Percentiles rank a stretch among this genome's conserved stretches.
Conservation (phyloP, 345 rosid species). For the Aquilaria malaccensis region DNA sequence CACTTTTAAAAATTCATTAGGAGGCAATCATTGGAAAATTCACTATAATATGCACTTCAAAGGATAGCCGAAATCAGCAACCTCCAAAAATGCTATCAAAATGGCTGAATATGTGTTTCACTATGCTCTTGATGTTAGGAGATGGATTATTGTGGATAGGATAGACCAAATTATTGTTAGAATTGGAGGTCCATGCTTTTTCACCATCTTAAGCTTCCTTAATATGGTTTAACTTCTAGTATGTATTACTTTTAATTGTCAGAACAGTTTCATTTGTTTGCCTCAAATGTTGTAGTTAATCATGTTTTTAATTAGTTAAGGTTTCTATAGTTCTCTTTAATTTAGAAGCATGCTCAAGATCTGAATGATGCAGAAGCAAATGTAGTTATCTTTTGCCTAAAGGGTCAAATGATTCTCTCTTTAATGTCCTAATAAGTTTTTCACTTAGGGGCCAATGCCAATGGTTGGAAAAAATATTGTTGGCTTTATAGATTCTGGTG, state of each 20-base stretch:
- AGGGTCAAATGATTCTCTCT: too few species aligned
- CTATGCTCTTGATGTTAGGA: conserved; percentile 73
- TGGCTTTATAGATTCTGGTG: conserved; percentile 17
- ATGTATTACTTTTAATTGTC: conserved; percentile 6
- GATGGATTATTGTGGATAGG: conserved; percentile 25
- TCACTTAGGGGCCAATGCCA: too few species aligned
- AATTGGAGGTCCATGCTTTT: conserved; percentile 47
- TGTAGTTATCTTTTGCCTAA: too few species aligned
- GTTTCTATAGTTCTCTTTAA: conserved; percentile 18
- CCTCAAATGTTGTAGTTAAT: conserved; percentile 52
- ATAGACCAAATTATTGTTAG: conserved; percentile 61
- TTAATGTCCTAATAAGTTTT: too few species aligned
- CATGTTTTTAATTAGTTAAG: conserved; percentile 42
- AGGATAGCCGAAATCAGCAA: conserved; percentile 62
- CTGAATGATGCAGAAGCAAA: too few species aligned
- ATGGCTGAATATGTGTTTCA: conserved; percentile 54
- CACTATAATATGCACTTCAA: conserved; percentile 69
- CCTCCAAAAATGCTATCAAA: conserved; percentile 43
- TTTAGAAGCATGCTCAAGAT: conserved; percentile 18
- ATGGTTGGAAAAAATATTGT: too few species aligned
- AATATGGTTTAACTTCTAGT: background rate
- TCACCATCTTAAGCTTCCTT: conserved; percentile 5
- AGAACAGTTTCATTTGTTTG: conserved; percentile 15
- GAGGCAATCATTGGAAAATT: conserved; percentile 89
- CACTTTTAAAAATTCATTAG: conserved; percentile 24